These are phyloP conservation scores for Cladosporium austrohemisphaericum DNA, from an alignment of 2,329 filamentous ascomycete species.

Conservation along the genomic window DNA sequence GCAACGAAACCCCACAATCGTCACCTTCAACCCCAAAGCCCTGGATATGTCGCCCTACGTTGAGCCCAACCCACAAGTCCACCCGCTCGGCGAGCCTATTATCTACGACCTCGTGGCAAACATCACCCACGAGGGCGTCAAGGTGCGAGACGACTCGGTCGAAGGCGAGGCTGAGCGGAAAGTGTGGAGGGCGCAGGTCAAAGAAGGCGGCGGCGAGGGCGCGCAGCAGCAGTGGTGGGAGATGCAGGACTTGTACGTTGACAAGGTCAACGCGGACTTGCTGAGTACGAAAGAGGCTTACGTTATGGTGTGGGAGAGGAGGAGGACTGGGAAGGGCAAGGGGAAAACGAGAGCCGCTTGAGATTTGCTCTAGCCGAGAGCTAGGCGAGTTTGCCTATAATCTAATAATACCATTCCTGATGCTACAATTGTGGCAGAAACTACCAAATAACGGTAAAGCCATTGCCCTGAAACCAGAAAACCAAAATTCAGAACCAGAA, in stretches of 20 bases:
- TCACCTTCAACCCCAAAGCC: conserved; percentile 83
- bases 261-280: conserved; percentile 82
- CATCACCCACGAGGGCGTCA: conserved; percentile 80
- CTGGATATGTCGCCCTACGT: conserved; percentile 89
- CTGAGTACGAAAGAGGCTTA: conserved; percentile 92
- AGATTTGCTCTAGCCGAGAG: too few species aligned
- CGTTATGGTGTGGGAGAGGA: conserved; percentile 91
- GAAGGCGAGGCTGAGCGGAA: conserved; percentile 89
- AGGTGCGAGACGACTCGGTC: conserved; percentile 72
- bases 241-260: conserved; percentile 89
- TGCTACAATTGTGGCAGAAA: too few species aligned
- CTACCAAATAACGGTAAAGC: too few species aligned
- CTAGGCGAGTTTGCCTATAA: too few species aligned
- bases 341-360: background rate
- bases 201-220: conserved; percentile 55
- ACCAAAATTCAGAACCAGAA: too few species aligned
- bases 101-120: conserved; percentile 96
- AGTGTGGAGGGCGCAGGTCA: conserved; percentile 89
- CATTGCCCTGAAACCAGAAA: too few species aligned
- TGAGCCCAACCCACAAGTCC: conserved; percentile 72
- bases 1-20: conserved; percentile 88
- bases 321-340: conserved; percentile 42
- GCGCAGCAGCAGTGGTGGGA: conserved; percentile 84
- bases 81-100: conserved; percentile 74
- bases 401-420: too few species aligned